Base-by-base conservation (phyloP, 768 basidiomycete genomes). In the Leccinum subtestaceum region DNA sequence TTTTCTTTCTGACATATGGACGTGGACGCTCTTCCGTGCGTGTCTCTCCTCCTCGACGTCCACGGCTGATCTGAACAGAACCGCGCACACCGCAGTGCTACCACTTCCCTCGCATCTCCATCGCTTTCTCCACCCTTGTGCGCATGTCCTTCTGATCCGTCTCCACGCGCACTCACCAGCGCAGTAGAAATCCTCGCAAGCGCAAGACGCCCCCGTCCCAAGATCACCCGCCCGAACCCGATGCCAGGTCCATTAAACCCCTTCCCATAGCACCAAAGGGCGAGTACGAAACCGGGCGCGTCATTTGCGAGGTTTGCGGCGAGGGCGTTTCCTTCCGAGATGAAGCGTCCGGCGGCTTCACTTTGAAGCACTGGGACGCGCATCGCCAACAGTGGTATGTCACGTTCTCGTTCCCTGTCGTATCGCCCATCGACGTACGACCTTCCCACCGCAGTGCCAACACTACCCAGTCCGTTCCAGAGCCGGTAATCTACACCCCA, bases 311-410 rank as follows among this genome's bases (percentile, higher is more conserved):
- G 60, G 75, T 77, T 8, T 91, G 89, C 65, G 81, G 83, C 10
- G 75, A 78, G 23, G 75, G 78, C 12, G 81, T 91, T 54, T 83
- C 86, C 4, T 87, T 89, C 71, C 78, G 87, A 23, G 87, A 90
- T 70, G 84, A 85, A 32, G 70, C 72, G 12, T 79, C 84, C 32
- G 83, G 84, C 2, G 82, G 76, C 3, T 89, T 90, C 69, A 87
- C 87, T 38, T 72, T 84, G 43, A 81, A 83, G 64, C 84, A 84
- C 48, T 90, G 89, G 89, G 84, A 85, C 34, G 80, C 83, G 13
- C 89, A 91, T 72, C 80, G 81, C 11, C 71, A 76, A 46, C 72
- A 76, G 29, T 89, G 87, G 88, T 87, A 65, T 31, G 81, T 73
- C 49, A 51, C 49, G 5, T 61, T 47, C 61, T 11, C 60, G 32